phyloP scores from a whole-genome alignment of 345 rosid species.

The Isatis tinctoria region DNA sequence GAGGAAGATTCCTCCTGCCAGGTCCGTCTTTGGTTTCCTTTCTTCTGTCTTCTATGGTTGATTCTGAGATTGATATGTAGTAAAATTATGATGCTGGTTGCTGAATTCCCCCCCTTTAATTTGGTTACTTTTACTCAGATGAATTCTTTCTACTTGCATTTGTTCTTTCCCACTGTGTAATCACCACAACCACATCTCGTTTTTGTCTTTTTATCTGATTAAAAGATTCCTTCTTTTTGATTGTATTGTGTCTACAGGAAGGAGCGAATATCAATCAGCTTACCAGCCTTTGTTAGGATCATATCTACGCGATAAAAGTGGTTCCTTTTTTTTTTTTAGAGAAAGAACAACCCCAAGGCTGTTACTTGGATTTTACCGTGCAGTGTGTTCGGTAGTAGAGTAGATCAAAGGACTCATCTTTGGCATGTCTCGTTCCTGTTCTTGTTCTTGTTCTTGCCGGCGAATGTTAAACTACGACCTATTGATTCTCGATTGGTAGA shows the following conservation, averaged over 20 bases:
- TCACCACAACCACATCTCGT: neutral
- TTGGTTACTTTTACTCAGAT: neutral
- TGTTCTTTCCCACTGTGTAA: neutral
- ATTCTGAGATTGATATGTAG: neutral
- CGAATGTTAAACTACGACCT: constrained; percentile 12
- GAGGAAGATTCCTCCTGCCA: neutral
- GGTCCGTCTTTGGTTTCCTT: neutral
- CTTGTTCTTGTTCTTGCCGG: constrained; percentile 1
- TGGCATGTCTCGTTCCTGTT: neutral
- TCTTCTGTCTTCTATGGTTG: neutral
- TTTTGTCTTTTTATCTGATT: neutral
- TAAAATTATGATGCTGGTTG: neutral
- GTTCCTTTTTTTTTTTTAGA: neutral
- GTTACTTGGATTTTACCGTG: neutral
- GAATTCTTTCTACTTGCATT: neutral
- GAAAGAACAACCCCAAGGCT: neutral
- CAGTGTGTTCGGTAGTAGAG: constrained; percentile 4
- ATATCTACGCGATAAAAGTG: neutral
- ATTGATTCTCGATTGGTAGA: constrained; percentile 24
- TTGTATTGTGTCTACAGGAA: constrained; percentile 19
- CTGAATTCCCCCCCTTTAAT: neutral
- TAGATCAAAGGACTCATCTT: neutral
- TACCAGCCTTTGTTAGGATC: neutral
- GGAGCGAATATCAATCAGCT: neutral
- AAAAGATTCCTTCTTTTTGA: neutral